Conservation (phyloP, 352 stramenopile species). For the Plasmopara viticola region DNA sequence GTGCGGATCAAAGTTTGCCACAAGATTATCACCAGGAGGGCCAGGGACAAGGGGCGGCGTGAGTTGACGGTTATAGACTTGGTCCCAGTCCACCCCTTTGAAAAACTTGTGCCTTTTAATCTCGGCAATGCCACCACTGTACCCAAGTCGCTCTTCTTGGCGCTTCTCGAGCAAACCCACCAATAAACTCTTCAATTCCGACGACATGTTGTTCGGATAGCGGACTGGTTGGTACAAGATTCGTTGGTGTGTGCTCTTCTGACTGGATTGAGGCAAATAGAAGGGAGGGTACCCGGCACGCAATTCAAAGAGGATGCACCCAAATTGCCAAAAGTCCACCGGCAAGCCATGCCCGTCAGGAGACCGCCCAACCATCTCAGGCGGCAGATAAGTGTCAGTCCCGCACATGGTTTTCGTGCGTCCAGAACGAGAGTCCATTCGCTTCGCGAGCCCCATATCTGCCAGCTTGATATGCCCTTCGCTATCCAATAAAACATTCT, state of each 20-base stretch:
- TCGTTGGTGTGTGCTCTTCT: constrained; percentile 86
- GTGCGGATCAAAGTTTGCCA: constrained; percentile 83
- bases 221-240: constrained; percentile 84
- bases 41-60: constrained; percentile 54
- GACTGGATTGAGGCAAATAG: constrained; percentile 86
- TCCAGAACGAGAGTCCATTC: constrained; percentile 56
- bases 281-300: constrained; percentile 88
- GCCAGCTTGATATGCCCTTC: constrained; percentile 89
- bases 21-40: constrained; percentile 55
- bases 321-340: constrained; percentile 93
- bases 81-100: constrained; percentile 66
- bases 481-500: constrained; percentile 86
- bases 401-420: constrained; percentile 88
- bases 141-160: constrained; percentile 71
- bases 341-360: constrained; percentile 74
- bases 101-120: constrained; percentile 79
- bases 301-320: constrained; percentile 92
- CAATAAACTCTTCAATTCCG: constrained; percentile 68
- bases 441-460: constrained; percentile 89
- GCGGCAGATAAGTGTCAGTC: constrained; percentile 86
- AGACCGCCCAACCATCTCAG: constrained; percentile 82
- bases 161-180: constrained; percentile 73
- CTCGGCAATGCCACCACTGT: constrained; percentile 45
- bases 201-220: constrained; percentile 80
- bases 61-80: constrained; percentile 57